Percentiles rank a stretch among this genome's conserved stretches.
Evolutionary conservation across 441 rosid species (phyloP).

Genomic region (Erodium chrysanthum): DNA sequence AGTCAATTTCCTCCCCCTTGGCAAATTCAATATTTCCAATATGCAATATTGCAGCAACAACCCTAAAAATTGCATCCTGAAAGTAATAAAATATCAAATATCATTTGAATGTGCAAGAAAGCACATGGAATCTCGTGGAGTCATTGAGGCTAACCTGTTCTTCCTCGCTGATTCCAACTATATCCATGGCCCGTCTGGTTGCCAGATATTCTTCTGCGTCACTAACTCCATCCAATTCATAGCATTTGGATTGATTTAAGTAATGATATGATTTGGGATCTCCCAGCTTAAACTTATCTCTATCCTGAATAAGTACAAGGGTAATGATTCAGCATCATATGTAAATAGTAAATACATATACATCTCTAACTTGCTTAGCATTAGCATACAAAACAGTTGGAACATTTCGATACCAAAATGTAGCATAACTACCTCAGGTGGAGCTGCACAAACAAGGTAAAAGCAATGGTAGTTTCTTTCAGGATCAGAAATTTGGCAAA

Average conservation of each 20-base stretch:
- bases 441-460: slow-evolving; percentile 96
- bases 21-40: slow-evolving; percentile 88
- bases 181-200: slow-evolving; percentile 97
- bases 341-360: not conserved
- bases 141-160: slow-evolving; percentile 62
- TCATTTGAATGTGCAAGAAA: slow-evolving; percentile 16
- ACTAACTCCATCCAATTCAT: slow-evolving; percentile 71
- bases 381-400: slow-evolving; percentile 12
- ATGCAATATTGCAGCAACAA: slow-evolving; percentile 93
- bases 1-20: slow-evolving; percentile 82
- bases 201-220: slow-evolving; percentile 93
- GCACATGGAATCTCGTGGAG: slow-evolving; percentile 12
- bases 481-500: slow-evolving; percentile 95
- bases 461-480: slow-evolving; percentile 98
- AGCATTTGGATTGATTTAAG: slow-evolving; percentile 87
- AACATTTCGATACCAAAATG: not conserved
- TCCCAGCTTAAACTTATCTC: slow-evolving; percentile 69
- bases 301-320: slow-evolving; percentile 45
- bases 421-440: slow-evolving; percentile 68
- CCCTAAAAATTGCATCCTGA: slow-evolving; percentile 94
- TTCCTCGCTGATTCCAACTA: slow-evolving; percentile 93
- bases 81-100: slow-evolving; percentile 15
- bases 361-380: slow-evolving; percentile 4
- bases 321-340: slow-evolving; percentile 2
- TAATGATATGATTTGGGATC: slow-evolving; percentile 68